A percentile compares a stretch with the other conserved stretches of the same genome.
phyloP scores from a whole-genome alignment of 306 rosid genomes.

The Betula pendula region DNA sequence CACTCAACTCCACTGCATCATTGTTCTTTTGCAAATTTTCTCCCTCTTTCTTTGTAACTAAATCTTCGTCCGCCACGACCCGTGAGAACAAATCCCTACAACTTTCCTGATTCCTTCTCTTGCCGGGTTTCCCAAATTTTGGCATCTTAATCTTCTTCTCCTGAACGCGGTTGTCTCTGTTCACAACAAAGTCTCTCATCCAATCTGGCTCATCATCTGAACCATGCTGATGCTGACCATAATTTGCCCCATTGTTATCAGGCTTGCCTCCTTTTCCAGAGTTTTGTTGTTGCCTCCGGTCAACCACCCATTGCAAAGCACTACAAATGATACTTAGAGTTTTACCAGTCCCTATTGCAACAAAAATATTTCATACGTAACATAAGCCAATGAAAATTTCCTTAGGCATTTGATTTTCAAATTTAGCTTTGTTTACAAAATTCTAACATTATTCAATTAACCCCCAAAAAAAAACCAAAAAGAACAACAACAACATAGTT shows the following conservation, averaged over 20 bases:
- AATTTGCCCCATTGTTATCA: conserved; percentile 28
- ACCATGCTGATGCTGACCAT: conserved; percentile 29
- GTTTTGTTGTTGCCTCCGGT: conserved; percentile 47
- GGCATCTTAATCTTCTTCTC: conserved; percentile 44
- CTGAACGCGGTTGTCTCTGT: conserved; percentile 36
- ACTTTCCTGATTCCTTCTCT: conserved; percentile 25
- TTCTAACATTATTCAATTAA: background rate
- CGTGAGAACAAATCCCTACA: conserved; percentile 33
- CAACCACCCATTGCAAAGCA: conserved; percentile 86
- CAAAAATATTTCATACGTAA: conserved; percentile 10
- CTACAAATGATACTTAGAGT: conserved; percentile 89
- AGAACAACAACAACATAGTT: too few relatives aligned
- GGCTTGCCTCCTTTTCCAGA: conserved; percentile 27
- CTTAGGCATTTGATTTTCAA: background rate
- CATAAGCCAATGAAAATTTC: background rate
- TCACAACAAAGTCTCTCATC: conserved; percentile 62
- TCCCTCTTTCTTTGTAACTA: conserved; percentile 29
- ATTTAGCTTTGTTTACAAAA: background rate
- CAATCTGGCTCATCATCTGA: conserved; percentile 93
- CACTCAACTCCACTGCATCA: conserved; percentile 44
- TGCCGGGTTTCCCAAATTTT: conserved; percentile 37
- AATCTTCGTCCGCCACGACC: conserved; percentile 31
- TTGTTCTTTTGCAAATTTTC: conserved; percentile 29
- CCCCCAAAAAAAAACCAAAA: background rate
- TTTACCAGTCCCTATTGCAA: conserved; percentile 80